Evolutionary conservation across 768 basidiomycete genomes (phyloP).

Genomic region (Lentinus brumalis): DNA sequence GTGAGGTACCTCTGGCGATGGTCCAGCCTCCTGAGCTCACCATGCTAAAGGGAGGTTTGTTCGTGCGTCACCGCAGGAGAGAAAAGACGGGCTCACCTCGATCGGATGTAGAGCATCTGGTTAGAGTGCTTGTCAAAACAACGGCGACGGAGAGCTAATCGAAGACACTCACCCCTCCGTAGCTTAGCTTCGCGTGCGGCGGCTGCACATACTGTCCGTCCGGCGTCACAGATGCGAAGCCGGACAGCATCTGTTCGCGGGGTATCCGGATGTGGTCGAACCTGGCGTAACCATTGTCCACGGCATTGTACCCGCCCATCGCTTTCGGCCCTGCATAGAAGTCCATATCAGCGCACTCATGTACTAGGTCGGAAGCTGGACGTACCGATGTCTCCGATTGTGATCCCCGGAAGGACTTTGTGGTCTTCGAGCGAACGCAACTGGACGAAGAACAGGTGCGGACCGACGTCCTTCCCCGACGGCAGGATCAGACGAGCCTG

Average conservation of each 20-base stretch:
- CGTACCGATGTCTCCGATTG: conserved; percentile 69
- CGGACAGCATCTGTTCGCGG: conserved; percentile 71
- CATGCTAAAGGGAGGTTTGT: conserved; percentile 48
- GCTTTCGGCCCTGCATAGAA: conserved; percentile 56
- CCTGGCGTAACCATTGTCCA: conserved; percentile 70
- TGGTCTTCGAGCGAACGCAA: conserved; percentile 67
- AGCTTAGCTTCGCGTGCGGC: conserved; percentile 73
- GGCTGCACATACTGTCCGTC: conserved; percentile 67
- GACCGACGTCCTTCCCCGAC: conserved; percentile 60
- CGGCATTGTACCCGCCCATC: conserved; percentile 45
- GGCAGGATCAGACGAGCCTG: conserved; percentile 76
- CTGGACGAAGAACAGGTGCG: conserved; percentile 76
- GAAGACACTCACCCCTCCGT: conserved; percentile 60
- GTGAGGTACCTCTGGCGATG: conserved; percentile 58
- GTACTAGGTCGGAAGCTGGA: background rate
- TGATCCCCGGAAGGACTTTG: conserved; percentile 58
- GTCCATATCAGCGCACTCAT: background rate
- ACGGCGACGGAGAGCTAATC: background rate
- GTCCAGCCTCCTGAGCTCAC: conserved; percentile 60
- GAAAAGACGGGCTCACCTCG: conserved; percentile 44
- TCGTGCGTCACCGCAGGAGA: background rate
- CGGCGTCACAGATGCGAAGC: conserved; percentile 68
- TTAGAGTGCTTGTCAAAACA: background rate
- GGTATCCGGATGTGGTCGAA: conserved; percentile 70
- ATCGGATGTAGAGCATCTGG: conserved; percentile 76